Evolutionary conservation across 2,329 filamentous ascomycete genomes (phyloP), one percentile per base, ranked within the genome.

Genomic region (Amauroascus niger): DNA sequence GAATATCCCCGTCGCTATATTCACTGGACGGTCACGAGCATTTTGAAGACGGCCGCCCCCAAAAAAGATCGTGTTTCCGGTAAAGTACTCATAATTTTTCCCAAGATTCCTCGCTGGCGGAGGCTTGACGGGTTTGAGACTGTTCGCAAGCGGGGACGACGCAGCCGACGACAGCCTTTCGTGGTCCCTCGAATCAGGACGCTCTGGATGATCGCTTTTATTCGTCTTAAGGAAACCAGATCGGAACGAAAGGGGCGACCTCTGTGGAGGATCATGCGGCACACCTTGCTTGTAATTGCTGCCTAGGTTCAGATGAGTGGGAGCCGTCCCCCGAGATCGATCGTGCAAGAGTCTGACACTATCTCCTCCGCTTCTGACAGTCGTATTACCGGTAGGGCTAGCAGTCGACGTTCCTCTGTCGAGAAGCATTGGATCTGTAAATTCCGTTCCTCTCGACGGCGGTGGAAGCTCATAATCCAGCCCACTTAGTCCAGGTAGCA

Each of bases 21-120:
- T 97, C 65, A 98, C 83, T 1, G 93, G 93, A 59, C 84, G 81
- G 61, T 94, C 86, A 61, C 82, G 81, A 33, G 93, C 86, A 69
- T 97, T 96, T 65, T 96, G 88, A 56, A 93, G 76, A 55, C 93
- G 80, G 6, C 93, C 93, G 32, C 87, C 86, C 55, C 87, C 77
- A 67, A 83, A 95, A 66, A 98, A 98, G 22, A 89, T 76, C 0
- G 88, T 95, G 65, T 97, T 98, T 44, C 93, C 93, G 43, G 87
- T 81, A 64, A 96, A 97, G 68, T 95, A 95, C 67, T 97, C 82
- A 69, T 91, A 86, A 62, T 96, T 95, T 60, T 79, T 84, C 49
- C 87, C 83, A 53, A 79, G 65, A 33, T 75, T 69, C 22, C 67
- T 60, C 44, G 72, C 72, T 4, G 51, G 58, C 16, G 62, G 58